Base-by-base conservation (phyloP, 257 asterid genomes). In the Vinca minor region DNA sequence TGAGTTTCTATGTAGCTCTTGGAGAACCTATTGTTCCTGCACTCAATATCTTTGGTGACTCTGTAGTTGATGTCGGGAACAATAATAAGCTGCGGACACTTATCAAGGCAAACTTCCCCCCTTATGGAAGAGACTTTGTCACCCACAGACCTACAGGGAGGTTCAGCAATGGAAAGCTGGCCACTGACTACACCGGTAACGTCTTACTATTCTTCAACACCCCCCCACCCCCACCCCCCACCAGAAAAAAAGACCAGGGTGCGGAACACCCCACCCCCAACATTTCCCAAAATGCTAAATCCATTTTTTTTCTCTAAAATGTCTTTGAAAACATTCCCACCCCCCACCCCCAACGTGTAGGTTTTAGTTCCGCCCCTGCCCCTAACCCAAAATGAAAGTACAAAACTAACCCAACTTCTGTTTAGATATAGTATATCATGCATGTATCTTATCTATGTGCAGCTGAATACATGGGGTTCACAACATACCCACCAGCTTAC, bases 141-240 rank as follows among this genome's bases (percentile, higher is more conserved):
- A 66, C 78, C 6, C 95, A 86, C 65, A 69, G 1, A 67, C 93
- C 98, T 9, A 91, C 95, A 1, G 96, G 96, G 56, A 85, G 96
- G 77, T 91, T 91, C 83, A 82, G 87, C 83, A 88, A 88, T 15
- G 95, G 96, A 17, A 91, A 91, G 68, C 90, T 91, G 50, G 95
- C 98, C 70, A 84, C 86, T 1, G 96, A 91, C 48, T 86, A 74
- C 81, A 86, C 90, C 3, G 95, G 95, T 91, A 81, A 66, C 10
- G 13, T 13, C 12, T 48, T 31, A 14, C 25, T 3, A 12, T 18
- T 14, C 14, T 29, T 44, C 44, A 21, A 20, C 34, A 44, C 29
- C 26, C 46, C 21, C 25, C 14, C 5, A 0, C 13, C 15, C 18
- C 17, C 26, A 3, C 57, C 31, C 58, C 68, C 38, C 38, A 34